Evolutionary conservation across 257 asterid species (phyloP), one percentile per base, ranked within the genome.

Genomic region (Solanum chilense): DNA sequence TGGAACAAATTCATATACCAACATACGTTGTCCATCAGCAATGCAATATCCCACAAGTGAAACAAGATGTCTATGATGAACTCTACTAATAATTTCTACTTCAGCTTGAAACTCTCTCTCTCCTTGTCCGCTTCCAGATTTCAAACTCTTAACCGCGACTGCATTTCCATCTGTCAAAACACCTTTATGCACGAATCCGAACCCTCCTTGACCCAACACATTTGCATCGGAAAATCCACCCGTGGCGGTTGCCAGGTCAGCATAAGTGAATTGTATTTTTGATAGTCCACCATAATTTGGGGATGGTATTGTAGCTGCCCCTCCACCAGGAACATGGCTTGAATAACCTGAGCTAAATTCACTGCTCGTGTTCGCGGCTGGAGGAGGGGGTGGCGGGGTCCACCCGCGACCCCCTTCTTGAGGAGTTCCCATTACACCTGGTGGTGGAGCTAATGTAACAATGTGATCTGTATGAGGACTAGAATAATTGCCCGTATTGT

Each of bases 381-480:
- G 85, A n/a, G 89, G 82, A 21, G 86, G 88, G 27, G 82, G 66
- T 6, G 82, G 84, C 1, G 84, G 21, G 8, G 13, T 66, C 82
- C 82, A 70, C 35, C 71, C 86, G 0, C 82, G 85, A 1, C 10
- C 60, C 9, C 25, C 86, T 41, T 49, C 80, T 12, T 23, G 62
- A 2, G 94, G 90, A 12, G 92, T 82, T 42, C 90, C 93, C 93
- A 90, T 90, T 56, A 86, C 89, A 3, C 95, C 95, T 0, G 92
- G 92, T 3, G 94, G 93, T 4, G 92, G 92, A 5, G 89, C 90
- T 49, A 91, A 88, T 10, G 88, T 88, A 12, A 88, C 84, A 39
- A 86, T 69, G 71, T 90, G 92, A 49, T 90, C 92, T 44, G 80
- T 58, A 16, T 9, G 68, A 47, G 89, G 87, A 23, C 85, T 77